Evolutionary conservation across 805 yeast species (phyloP).

Genomic region (Kodamaea restingae): DNA sequence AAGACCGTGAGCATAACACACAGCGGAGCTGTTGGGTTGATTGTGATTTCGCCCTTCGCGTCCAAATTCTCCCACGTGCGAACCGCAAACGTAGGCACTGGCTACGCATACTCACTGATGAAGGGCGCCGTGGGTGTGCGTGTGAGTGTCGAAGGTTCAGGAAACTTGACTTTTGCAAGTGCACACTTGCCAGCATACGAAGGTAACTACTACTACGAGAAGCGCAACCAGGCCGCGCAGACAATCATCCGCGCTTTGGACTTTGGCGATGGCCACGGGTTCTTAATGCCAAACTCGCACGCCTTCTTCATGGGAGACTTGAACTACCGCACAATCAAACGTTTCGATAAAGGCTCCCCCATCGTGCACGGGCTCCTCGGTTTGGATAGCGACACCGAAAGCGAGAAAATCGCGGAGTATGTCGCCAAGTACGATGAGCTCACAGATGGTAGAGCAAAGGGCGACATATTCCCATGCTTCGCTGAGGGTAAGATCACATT

Average conservation of each 20-base stretch:
- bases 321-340: slow-evolving; percentile 60
- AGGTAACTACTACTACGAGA: slow-evolving; percentile 44
- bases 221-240: slow-evolving; percentile 51
- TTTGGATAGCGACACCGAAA: slow-evolving; percentile 9
- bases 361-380: slow-evolving; percentile 21
- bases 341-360: slow-evolving; percentile 11
- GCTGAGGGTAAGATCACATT: slow-evolving; percentile 62
- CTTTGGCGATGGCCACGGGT: slow-evolving; percentile 54
- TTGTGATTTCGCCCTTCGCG: slow-evolving; percentile 45
- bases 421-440: slow-evolving; percentile 49
- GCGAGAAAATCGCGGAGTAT: slow-evolving; percentile 15
- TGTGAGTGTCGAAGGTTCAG: slow-evolving; percentile 28
- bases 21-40: slow-evolving; percentile 56
- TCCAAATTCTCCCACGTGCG: slow-evolving; percentile 26
- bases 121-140: slow-evolving; percentile 75
- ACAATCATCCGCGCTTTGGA: slow-evolving; percentile 39
- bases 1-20: slow-evolving; percentile 41
- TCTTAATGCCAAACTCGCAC: slow-evolving; percentile 52
- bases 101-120: slow-evolving; percentile 55
- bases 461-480: slow-evolving; percentile 57
- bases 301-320: slow-evolving; percentile 80
- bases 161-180: slow-evolving; percentile 56
- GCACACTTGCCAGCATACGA: slow-evolving; percentile 80
- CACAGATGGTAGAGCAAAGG: slow-evolving; percentile 33
- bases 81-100: slow-evolving; percentile 45